phyloP scores from a whole-genome alignment of 2,329 filamentous ascomycete species.

The Nemania diffusa region DNA sequence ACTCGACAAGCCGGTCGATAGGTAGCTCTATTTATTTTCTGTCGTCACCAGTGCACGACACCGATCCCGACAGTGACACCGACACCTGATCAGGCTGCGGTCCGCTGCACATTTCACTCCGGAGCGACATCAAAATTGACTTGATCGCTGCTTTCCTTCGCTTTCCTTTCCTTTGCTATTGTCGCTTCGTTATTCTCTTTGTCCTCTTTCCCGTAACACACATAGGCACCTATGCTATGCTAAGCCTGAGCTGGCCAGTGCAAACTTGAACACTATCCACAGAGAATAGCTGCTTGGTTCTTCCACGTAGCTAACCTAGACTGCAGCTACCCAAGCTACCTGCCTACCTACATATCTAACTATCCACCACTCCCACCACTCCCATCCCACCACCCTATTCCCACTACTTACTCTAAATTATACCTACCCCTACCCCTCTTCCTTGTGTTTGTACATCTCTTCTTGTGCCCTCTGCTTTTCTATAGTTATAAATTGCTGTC shows the following conservation, averaged over 20 bases:
- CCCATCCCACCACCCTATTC: not conserved
- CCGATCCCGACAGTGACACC: not conserved
- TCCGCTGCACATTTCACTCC: constrained; percentile 2
- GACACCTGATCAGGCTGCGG: not conserved
- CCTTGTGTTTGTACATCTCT: not conserved
- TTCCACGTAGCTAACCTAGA: not conserved
- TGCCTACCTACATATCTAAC: not conserved
- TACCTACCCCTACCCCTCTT: not conserved
- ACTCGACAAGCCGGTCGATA: no score
- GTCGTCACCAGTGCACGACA: constrained; percentile 10
- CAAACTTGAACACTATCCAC: not conserved
- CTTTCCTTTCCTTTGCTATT: not conserved
- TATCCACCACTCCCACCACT: not conserved
- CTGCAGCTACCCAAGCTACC: not conserved
- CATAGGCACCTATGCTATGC: not conserved
- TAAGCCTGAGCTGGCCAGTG: not conserved
- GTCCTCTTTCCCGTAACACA: not conserved
- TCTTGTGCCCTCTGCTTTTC: not conserved
- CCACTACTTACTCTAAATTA: not conserved
- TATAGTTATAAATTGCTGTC: constrained; percentile 9
- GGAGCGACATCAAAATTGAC: not conserved
- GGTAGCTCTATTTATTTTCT: not conserved
- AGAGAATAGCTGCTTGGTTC: not conserved
- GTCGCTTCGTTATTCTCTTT: constrained; percentile 2
- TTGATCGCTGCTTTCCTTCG: constrained; percentile 15